phyloP scores from a whole-genome alignment of 2,329 filamentous ascomycete genomes.

The Elsinoe australis region DNA sequence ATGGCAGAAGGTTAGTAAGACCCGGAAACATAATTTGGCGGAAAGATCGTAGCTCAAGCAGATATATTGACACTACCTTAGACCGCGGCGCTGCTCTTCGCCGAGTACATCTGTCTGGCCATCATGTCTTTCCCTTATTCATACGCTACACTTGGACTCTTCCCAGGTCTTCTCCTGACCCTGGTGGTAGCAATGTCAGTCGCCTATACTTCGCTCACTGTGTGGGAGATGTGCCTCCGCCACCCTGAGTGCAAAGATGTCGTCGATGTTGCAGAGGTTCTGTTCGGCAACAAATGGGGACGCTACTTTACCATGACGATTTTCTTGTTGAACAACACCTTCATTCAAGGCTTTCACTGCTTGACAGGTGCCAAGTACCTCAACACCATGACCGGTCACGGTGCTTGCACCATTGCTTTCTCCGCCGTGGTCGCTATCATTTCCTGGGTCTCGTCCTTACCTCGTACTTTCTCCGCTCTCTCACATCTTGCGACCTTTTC shows the following conservation, averaged over 20 bases:
- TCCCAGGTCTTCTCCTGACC: constrained; percentile 79
- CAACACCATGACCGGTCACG: constrained; percentile 73
- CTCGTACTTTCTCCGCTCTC: constrained; percentile 74
- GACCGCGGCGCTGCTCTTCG: constrained; percentile 84
- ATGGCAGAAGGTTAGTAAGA: constrained; percentile 67
- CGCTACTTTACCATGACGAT: constrained; percentile 66
- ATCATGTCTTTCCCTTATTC: constrained; percentile 97
- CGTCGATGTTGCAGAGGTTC: constrained; percentile 90
- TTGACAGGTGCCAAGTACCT: constrained; percentile 78
- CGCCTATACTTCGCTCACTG: constrained; percentile 68
- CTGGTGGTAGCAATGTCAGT: constrained; percentile 69
- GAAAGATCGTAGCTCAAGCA: constrained; percentile 14
- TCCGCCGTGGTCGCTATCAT: constrained; percentile 65
- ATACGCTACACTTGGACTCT: constrained; percentile 77
- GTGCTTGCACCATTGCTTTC: constrained; percentile 72
- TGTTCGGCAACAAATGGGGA: constrained; percentile 71
- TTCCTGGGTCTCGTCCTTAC: constrained; percentile 71
- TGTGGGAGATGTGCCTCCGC: constrained; percentile 76
- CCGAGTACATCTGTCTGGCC: constrained; percentile 85
- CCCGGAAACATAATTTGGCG: background rate
- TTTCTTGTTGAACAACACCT: constrained; percentile 92
- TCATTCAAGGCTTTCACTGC: constrained; percentile 79
- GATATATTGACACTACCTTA: constrained; percentile 28
- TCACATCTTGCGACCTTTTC: constrained; percentile 72
- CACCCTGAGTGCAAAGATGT: constrained; percentile 89